Evolutionary conservation across 129 eudicot species (phyloP).

Genomic region (Pseudognaphalium luteoalbum): DNA sequence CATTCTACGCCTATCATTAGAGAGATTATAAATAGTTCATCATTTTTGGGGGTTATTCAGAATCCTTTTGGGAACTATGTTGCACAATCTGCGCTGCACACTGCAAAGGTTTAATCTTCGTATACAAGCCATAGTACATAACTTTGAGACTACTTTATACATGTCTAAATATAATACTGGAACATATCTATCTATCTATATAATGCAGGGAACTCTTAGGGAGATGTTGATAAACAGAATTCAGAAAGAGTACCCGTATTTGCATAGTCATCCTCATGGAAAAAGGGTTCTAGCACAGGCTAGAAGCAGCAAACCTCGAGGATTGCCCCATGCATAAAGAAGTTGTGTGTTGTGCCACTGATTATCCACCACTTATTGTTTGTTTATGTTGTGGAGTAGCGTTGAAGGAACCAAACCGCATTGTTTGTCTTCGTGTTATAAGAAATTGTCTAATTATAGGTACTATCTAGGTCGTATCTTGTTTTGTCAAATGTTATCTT

Average conservation of each 20-base stretch:
- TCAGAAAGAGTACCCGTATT: conserved; percentile 36
- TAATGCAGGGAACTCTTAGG: conserved; percentile 47
- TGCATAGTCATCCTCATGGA: conserved; percentile 78
- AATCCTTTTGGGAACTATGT: conserved; percentile 81
- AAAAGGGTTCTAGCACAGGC: conserved; percentile 54
- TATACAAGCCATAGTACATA: background rate
- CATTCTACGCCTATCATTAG: conserved; percentile 32
- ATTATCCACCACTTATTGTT: conserved; percentile 31
- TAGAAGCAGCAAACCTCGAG: conserved; percentile 34
- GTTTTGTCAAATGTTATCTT: conserved; percentile 5
- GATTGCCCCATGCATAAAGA: conserved; percentile 17
- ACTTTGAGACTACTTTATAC: background rate
- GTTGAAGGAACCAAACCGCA: conserved; percentile 11
- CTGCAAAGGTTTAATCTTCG: conserved; percentile 39
- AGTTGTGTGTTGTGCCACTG: conserved; percentile 41
- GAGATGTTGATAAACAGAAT: conserved; percentile 31
- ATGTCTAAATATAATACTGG: background rate
- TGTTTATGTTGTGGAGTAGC: conserved; percentile 37
- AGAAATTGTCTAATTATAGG: conserved; percentile 35
- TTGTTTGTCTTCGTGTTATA: conserved; percentile 28
- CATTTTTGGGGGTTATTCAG: conserved; percentile 47
- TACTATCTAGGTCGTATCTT: conserved; percentile 22
- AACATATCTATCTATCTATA: background rate
- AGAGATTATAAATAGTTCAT: conserved; percentile 47
- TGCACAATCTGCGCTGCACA: conserved; percentile 46